These are phyloP conservation scores for Tulasnella sp. DNA, from an alignment of 768 basidiomycete genomes.

Conservation along the genomic window DNA sequence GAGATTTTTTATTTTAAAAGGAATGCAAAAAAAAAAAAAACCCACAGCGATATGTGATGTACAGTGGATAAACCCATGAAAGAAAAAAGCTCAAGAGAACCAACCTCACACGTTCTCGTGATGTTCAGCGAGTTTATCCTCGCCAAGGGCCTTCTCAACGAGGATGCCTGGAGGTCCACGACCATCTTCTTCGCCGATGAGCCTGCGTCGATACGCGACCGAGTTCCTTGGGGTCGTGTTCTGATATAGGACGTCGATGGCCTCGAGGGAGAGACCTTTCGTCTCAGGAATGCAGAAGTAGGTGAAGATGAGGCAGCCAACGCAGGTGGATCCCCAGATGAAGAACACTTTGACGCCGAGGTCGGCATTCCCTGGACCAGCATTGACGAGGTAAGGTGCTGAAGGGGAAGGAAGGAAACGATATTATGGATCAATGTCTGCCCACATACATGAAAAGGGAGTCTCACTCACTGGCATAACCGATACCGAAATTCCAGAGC, in stretches of 20 bases:
- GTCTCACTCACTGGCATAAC: conserved; percentile 30
- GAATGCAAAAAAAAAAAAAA: no score
- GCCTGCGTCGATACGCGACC: conserved; percentile 23
- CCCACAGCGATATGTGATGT: no score
- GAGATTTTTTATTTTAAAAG: no score
- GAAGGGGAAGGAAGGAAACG: conserved; percentile 14
- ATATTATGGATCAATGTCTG: no score
- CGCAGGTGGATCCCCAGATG: conserved; percentile 34
- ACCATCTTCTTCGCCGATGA: conserved; percentile 18
- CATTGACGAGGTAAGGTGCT: conserved; percentile 4
- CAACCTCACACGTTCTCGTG: no score
- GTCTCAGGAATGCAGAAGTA: conserved; percentile 74
- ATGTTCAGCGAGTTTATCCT: no score
- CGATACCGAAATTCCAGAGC: conserved; percentile 34
- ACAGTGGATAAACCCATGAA: no score
- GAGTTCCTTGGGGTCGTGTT: conserved; percentile 44
- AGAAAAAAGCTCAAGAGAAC: no score
- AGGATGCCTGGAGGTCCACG: conserved; percentile 8
- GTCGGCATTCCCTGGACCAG: not conserved
- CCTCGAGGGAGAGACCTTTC: conserved; percentile 64
- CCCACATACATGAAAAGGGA: not conserved
- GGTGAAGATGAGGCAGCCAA: conserved; percentile 63
- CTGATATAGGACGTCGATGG: conserved; percentile 24
- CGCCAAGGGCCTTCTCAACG: conserved; percentile 11
- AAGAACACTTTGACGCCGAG: not conserved